Conservation (phyloP, 495 filamentous ascomycete species). For the Annulohypoxylon maeteangense region DNA sequence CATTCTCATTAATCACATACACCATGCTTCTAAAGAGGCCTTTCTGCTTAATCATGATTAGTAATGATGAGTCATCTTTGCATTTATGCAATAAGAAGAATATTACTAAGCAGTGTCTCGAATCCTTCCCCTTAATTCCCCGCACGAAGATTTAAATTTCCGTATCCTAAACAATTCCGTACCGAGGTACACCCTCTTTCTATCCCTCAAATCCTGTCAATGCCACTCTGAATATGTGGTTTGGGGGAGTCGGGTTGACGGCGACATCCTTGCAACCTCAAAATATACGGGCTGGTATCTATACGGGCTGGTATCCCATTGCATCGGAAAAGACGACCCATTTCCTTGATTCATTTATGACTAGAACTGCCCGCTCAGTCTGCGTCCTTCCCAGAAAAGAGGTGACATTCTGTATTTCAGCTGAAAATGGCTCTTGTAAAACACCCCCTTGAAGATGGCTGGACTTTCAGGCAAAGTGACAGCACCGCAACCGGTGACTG, state of each 20-base stretch:
- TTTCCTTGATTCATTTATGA: not conserved
- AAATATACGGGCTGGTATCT: not conserved
- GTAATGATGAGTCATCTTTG: not conserved
- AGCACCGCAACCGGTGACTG: slow-evolving; percentile 31
- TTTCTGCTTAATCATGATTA: not conserved
- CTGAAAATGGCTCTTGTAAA: slow-evolving; percentile 37
- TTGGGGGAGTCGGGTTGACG: not conserved
- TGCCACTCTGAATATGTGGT: not conserved
- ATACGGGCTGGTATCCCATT: slow-evolving; percentile 4
- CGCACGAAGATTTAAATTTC: slow-evolving; percentile 41
- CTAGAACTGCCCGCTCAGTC: not conserved
- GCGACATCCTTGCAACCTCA: not conserved
- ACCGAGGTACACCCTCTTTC: not conserved
- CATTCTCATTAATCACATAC: not conserved
- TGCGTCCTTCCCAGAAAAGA: not conserved
- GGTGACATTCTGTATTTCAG: not conserved
- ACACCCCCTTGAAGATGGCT: slow-evolving; percentile 35
- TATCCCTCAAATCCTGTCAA: not conserved
- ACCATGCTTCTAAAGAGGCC: not conserved
- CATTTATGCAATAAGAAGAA: slow-evolving; percentile 18
- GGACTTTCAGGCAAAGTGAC: slow-evolving; percentile 40
- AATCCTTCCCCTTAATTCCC: slow-evolving; percentile 16
- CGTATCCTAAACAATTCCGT: slow-evolving; percentile 19
- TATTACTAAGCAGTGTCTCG: slow-evolving; percentile 8
- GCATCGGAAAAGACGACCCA: slow-evolving; percentile 2